phyloP scores from a whole-genome alignment of 2,329 filamentous ascomycete species.

The Nothophoma quercina region DNA sequence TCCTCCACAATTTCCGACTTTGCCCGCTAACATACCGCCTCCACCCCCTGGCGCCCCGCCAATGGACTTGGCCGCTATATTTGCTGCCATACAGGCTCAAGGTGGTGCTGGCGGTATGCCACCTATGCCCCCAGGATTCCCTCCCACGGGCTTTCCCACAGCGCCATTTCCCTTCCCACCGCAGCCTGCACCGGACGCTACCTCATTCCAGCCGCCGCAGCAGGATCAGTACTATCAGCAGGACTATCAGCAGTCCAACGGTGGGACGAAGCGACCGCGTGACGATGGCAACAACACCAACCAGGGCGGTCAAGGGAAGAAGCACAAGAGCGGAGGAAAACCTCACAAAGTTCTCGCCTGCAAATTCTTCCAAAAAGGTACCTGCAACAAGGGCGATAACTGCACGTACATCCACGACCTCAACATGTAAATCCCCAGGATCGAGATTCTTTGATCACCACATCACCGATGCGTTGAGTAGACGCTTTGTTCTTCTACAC shows the following conservation, averaged over 20 bases:
- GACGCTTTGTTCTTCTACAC: not conserved
- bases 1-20: constrained; percentile 23
- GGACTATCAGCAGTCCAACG: constrained; percentile 40
- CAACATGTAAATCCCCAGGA: constrained; percentile 17
- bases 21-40: constrained; percentile 21
- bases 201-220: constrained; percentile 24
- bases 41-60: constrained; percentile 25
- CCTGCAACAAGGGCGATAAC: constrained; percentile 75
- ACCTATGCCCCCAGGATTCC: constrained; percentile 30
- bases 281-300: constrained; percentile 40
- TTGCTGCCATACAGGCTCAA: constrained; percentile 33
- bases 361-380: constrained; percentile 73
- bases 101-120: constrained; percentile 14
- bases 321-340: constrained; percentile 35
- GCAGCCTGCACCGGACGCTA: constrained; percentile 17
- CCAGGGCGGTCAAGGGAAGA: constrained; percentile 61
- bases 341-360: constrained; percentile 61
- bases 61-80: constrained; percentile 34
- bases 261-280: constrained; percentile 46
- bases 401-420: constrained; percentile 76
- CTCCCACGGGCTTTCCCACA: constrained; percentile 21
- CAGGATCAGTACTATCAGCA: constrained; percentile 35
- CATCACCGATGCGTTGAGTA: not conserved
- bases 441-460: not conserved
- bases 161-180: constrained; percentile 26